Evolutionary conservation across 768 basidiomycete genomes (phyloP).

Genomic region (Trametopsis cervina): DNA sequence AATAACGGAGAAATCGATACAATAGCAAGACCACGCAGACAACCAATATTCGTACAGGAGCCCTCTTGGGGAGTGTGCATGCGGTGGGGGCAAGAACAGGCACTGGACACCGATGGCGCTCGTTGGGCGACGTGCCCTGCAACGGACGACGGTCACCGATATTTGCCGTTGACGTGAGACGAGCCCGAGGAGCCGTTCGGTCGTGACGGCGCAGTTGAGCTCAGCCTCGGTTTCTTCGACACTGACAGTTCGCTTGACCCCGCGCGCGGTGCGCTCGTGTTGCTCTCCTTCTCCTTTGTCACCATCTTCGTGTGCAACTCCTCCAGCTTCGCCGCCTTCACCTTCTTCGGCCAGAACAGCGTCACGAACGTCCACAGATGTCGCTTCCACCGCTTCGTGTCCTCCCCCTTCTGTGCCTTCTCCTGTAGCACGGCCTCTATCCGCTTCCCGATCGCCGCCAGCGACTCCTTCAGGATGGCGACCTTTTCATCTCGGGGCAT

Average conservation of each 20-base stretch:
- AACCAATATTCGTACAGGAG: too few species aligned
- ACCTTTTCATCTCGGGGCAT: constrained; percentile 96
- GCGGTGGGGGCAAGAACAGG: too few species aligned
- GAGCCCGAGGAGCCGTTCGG: constrained; percentile 1
- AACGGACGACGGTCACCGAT: constrained; percentile 1
- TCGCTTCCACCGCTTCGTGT: constrained; percentile 81
- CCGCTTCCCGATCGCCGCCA: constrained; percentile 87
- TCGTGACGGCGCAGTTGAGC: constrained; percentile 10
- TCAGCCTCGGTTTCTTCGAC: constrained; percentile 23
- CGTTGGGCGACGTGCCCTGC: not conserved
- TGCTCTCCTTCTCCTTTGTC: constrained; percentile 57
- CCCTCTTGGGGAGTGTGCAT: too few species aligned
- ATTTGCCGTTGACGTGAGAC: constrained; percentile 6
- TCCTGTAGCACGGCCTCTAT: constrained; percentile 78
- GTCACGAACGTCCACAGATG: constrained; percentile 99
- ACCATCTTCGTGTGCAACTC: constrained; percentile 97
- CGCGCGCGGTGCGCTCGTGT: constrained; percentile 15
- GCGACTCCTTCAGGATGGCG: constrained; percentile 89
- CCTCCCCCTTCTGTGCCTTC: constrained; percentile 75
- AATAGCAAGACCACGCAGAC: too few species aligned
- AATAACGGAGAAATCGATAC: too few species aligned
- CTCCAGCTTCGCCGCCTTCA: constrained; percentile 87
- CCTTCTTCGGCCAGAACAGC: constrained; percentile 96
- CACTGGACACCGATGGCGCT: too few species aligned
- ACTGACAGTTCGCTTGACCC: constrained; percentile 21